Conservation (phyloP, 805 yeast genomes). For the Saccharomycopsis capsularis region DNA sequence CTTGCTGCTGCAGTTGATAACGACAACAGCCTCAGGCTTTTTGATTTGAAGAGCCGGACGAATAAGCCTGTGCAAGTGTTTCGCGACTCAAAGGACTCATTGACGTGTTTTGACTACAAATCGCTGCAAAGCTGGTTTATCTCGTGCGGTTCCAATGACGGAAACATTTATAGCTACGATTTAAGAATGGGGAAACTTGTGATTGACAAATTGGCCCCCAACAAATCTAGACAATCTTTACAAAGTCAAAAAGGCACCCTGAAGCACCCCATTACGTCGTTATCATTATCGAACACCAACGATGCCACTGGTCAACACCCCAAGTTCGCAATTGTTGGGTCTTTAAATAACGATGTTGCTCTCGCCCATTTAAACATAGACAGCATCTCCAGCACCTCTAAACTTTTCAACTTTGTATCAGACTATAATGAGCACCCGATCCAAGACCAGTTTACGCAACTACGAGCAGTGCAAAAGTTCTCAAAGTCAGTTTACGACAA, state of each 20-base stretch:
- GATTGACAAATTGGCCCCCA: slow-evolving; percentile 2
- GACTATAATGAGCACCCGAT: slow-evolving; percentile 7
- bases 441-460: not conserved
- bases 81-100: slow-evolving; percentile 9
- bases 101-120: slow-evolving; percentile 12
- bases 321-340: slow-evolving; percentile 9
- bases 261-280: slow-evolving; percentile 4
- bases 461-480: not conserved
- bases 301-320: not conserved
- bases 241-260: not conserved
- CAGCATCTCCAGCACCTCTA: not conserved
- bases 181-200: slow-evolving; percentile 10
- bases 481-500: slow-evolving; percentile 7
- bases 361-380: not conserved
- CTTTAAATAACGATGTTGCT: not conserved
- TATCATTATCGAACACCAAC: not conserved
- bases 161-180: slow-evolving; percentile 12
- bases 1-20: slow-evolving; percentile 7
- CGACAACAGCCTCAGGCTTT: slow-evolving; percentile 14
- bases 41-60: slow-evolving; percentile 9
- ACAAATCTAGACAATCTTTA: too few relatives aligned
- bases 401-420: slow-evolving; percentile 1
- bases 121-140: slow-evolving; percentile 6
- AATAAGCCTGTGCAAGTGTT: slow-evolving; percentile 15
- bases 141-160: slow-evolving; percentile 18